Base-by-base conservation (phyloP, 371 early-diverging fungal genomes). In the Zopfochytrium polystomum region DNA sequence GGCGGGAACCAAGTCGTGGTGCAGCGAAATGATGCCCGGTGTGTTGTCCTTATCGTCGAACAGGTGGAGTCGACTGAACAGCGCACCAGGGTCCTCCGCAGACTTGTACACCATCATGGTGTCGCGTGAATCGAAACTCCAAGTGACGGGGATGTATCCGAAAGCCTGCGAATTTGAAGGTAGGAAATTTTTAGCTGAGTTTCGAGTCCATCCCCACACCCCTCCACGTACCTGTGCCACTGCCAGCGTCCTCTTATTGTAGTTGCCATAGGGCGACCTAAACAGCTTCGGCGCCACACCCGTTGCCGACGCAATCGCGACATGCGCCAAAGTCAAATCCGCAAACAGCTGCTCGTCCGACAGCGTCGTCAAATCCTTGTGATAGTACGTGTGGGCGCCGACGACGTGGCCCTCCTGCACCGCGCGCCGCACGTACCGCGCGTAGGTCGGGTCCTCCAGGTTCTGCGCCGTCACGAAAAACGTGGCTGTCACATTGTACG, bases 201-300 rank as follows among this genome's bases (percentile, higher is more conserved):
- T 11, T 7, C 38, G 38, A 38, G 18, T 18, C 7, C 38, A 38
- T 11, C 7, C 7, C 18, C 7, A 11, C 18, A 38, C 11, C 7
- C 7, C 7, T 38, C 38, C 7, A 38, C 7, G 18, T 38, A 38
- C 38, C 38, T 38, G 11, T 7, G 38, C 38, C 7, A 38, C 38
- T 18, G 38, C 38, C 38, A 38, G 18, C 7, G 38, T 38, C 18
- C 38, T 9, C 23, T 47, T 47, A 23, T 47, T 47, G 47, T 47
- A 47, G 47, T 47, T 47, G 9, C 47, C 47, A 47, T 47, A 47
- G 18, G 47, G 47, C 7, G 23, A 22, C 47, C 47, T 9, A 22
- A 47, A 47, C 9, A 47, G 23, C 9, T 15, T 22, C 7, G 47
- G 47, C 23, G 9, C 23, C 7, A 22, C 23, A 11, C 38, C 38